These are phyloP conservation scores for Thraustotheca clavata DNA, from an alignment of 352 stramenopile genomes.

Conservation along the genomic window DNA sequence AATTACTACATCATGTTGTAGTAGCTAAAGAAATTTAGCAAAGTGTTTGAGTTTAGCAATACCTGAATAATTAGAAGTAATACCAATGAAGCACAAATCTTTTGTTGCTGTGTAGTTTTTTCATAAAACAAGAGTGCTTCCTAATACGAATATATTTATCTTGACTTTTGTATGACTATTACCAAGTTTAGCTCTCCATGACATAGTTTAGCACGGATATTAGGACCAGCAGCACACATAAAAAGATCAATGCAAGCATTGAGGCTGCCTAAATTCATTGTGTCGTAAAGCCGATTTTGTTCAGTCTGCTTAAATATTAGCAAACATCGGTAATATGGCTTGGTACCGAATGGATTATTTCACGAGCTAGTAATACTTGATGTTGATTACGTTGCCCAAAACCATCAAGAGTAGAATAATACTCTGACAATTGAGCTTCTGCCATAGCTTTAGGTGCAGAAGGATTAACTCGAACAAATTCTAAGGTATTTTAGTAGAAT, in stretches of 20 bases:
- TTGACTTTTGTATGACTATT: background rate
- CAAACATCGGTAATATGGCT: background rate
- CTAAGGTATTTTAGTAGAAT: constrained; percentile 6
- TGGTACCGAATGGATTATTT: constrained; percentile 21
- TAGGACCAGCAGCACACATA: constrained; percentile 58
- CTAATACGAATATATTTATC: background rate
- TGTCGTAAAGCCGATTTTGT: constrained; percentile 43
- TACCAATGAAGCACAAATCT: constrained; percentile 8
- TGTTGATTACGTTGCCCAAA: constrained; percentile 72
- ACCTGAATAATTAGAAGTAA: constrained; percentile 5
- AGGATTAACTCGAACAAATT: constrained; percentile 46
- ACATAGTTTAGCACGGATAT: constrained; percentile 61
- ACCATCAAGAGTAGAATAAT: constrained; percentile 72
- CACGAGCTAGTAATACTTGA: constrained; percentile 50
- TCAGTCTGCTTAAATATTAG: constrained; percentile 6
- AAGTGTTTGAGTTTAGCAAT: background rate
- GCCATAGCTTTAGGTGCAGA: constrained; percentile 26
- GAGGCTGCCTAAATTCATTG: constrained; percentile 33
- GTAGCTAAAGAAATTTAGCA: background rate
- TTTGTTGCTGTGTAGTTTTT: background rate
- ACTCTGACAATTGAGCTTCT: constrained; percentile 49
- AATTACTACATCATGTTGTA: background rate
- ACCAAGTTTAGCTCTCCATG: constrained; percentile 36
- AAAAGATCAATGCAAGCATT: constrained; percentile 56
- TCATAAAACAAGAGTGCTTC: background rate